Percentiles rank a stretch among this genome's conserved stretches.
Conservation (phyloP, 306 rosid genomes). For the Castanospermum australe region DNA sequence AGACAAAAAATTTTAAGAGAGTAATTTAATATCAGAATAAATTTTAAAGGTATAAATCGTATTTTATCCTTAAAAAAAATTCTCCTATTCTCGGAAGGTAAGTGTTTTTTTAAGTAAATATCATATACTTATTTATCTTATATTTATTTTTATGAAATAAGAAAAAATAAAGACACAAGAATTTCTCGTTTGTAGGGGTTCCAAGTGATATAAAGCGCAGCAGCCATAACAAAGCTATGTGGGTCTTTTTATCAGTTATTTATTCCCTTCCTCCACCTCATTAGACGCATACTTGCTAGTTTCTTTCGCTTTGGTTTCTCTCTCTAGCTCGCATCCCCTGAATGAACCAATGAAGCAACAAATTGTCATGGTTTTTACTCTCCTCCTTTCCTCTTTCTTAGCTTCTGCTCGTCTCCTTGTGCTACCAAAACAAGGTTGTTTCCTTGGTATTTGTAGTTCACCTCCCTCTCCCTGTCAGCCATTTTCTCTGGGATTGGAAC, state of each 20-base stretch:
- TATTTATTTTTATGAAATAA: too few species aligned
- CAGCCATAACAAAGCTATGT: not conserved
- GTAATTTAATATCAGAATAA: too few species aligned
- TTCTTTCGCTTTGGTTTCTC: not conserved
- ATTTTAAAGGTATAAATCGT: too few species aligned
- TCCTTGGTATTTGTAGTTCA: not conserved
- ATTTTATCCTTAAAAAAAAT: too few species aligned
- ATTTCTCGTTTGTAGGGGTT: too few species aligned
- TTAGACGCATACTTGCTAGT: not conserved
- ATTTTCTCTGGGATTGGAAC: not conserved
- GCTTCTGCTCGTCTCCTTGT: conserved; percentile 35
- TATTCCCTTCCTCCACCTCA: not conserved
- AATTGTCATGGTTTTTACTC: conserved; percentile 16
- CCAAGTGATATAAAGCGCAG: too few species aligned
- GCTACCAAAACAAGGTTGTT: conserved; percentile 26
- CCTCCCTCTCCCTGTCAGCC: not conserved
- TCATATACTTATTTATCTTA: too few species aligned
- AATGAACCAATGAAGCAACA: conserved; percentile 26
- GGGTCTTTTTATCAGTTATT: not conserved
- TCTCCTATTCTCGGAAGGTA: too few species aligned
- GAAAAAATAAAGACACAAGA: too few species aligned
- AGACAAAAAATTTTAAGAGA: too few species aligned
- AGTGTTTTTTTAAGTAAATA: too few species aligned
- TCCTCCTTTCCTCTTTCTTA: conserved; percentile 30
- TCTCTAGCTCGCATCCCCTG: not conserved